Evolutionary conservation across 2,329 filamentous ascomycete species (phyloP).

Genomic region (Alternaria incomplexa): DNA sequence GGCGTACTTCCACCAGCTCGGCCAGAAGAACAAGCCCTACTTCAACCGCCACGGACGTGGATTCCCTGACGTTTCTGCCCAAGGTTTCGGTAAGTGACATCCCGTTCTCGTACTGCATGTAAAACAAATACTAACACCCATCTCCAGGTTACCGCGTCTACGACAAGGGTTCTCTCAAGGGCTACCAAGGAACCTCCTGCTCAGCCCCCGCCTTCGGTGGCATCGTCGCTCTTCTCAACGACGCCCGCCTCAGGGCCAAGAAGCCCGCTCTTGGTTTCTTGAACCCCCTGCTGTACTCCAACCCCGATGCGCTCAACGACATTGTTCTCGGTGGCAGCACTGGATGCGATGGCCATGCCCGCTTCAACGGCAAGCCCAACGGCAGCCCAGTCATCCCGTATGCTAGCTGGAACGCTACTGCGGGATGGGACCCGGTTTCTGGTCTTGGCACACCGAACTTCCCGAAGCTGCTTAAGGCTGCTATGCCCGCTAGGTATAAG

Average conservation of each 20-base stretch:
- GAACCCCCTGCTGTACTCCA: slow-evolving; percentile 64
- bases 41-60: slow-evolving; percentile 62
- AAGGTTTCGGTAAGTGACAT: slow-evolving; percentile 48
- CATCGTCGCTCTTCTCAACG: slow-evolving; percentile 67
- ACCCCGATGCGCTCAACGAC: slow-evolving; percentile 57
- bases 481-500: slow-evolving; percentile 29
- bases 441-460: slow-evolving; percentile 43
- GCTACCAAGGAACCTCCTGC: slow-evolving; percentile 53
- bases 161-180: slow-evolving; percentile 50
- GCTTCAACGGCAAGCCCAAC: slow-evolving; percentile 31
- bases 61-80: slow-evolving; percentile 68
- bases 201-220: slow-evolving; percentile 64
- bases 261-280: slow-evolving; percentile 62
- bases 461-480: slow-evolving; percentile 37
- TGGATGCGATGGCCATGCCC: slow-evolving; percentile 45
- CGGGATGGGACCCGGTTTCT: slow-evolving; percentile 46
- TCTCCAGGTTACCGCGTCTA: slow-evolving; percentile 28
- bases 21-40: slow-evolving; percentile 55
- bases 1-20: slow-evolving; percentile 52
- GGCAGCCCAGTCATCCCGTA: slow-evolving; percentile 42
- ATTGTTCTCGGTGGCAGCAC: slow-evolving; percentile 43
- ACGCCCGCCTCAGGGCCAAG: slow-evolving; percentile 60
- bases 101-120: rapidly evolving
- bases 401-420: slow-evolving; percentile 38
- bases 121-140: no score